Percentiles rank a stretch among this genome's conserved stretches.
Evolutionary conservation across 2,329 filamentous ascomycete species (phyloP).

Genomic region (Fusarium avenaceum): DNA sequence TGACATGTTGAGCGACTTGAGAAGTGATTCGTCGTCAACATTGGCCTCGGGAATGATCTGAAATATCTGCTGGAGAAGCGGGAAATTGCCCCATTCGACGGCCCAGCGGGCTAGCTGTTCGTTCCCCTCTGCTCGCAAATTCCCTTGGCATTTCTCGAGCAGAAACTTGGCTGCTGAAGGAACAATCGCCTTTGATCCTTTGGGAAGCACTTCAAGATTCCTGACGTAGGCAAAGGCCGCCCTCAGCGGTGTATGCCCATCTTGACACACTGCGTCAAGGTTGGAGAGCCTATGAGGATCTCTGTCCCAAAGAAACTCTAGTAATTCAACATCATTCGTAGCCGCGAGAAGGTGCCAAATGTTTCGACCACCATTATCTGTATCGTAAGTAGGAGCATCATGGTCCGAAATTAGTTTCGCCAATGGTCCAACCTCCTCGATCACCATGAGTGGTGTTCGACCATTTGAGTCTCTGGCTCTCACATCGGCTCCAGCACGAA

Average conservation of each 20-base stretch:
- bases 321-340: conserved; percentile 49
- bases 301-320: conserved; percentile 50
- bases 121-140: conserved; percentile 5
- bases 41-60: conserved; percentile 29
- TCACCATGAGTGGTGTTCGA: conserved; percentile 55
- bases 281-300: conserved; percentile 51
- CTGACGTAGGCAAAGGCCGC: conserved; percentile 49
- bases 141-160: conserved; percentile 25
- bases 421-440: conserved; percentile 48
- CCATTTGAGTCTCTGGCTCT: conserved; percentile 47
- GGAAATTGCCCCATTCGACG: conserved; percentile 48
- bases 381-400: conserved; percentile 48
- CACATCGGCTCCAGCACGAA: conserved; percentile 49
- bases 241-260: conserved; percentile 51
- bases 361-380: conserved; percentile 52
- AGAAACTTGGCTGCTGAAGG: conserved; percentile 37
- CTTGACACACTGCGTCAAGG: conserved; percentile 37
- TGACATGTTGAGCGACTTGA: conserved; percentile 48
- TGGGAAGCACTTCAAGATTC: conserved; percentile 5
- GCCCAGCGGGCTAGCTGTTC: conserved; percentile 37
- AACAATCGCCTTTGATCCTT: not conserved
- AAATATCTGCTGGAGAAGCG: conserved; percentile 41
- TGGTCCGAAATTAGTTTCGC: conserved; percentile 47
- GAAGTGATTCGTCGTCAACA: conserved; percentile 28
- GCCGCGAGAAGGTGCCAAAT: conserved; percentile 57